phyloP scores from a whole-genome alignment of 495 filamentous ascomycete species.

The Parmelia sp. region DNA sequence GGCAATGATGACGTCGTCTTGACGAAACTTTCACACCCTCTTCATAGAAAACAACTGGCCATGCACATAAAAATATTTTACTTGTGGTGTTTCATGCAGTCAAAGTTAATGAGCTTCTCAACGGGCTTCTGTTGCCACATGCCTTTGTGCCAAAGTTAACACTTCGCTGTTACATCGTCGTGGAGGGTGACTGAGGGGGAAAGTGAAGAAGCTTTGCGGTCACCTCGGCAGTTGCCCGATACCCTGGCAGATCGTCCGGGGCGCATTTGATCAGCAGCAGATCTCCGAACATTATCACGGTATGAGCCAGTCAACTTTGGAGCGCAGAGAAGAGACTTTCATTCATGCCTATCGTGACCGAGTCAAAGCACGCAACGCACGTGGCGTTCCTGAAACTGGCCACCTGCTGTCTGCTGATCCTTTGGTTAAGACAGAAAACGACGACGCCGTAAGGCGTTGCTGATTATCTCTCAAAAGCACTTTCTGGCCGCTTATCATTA shows the following conservation, averaged over 20 bases:
- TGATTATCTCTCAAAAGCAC: neutral
- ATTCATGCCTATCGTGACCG: neutral
- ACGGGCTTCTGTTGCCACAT: too few relatives aligned
- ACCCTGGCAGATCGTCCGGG: constrained; percentile 7
- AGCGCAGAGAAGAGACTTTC: neutral
- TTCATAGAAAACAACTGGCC: too few relatives aligned
- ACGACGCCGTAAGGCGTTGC: neutral
- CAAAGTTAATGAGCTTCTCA: too few relatives aligned
- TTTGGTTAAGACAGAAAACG: neutral
- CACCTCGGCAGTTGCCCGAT: neutral
- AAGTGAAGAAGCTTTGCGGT: neutral
- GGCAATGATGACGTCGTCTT: too few relatives aligned
- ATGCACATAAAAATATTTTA: too few relatives aligned
- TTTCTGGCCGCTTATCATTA: neutral
- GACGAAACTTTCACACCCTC: too few relatives aligned
- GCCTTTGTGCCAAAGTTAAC: too few relatives aligned
- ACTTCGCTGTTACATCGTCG: too few relatives aligned
- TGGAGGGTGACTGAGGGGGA: too few relatives aligned
- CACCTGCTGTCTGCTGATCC: neutral
- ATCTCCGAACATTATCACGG: neutral
- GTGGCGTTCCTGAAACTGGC: constrained; percentile 1
- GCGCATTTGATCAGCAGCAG: constrained; percentile 13
- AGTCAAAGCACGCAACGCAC: neutral
- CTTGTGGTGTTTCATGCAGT: too few relatives aligned
- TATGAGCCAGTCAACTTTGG: neutral